Base-by-base conservation (phyloP, 192 early-diverging fungal genomes). In the Coemansia sp. region DNA sequence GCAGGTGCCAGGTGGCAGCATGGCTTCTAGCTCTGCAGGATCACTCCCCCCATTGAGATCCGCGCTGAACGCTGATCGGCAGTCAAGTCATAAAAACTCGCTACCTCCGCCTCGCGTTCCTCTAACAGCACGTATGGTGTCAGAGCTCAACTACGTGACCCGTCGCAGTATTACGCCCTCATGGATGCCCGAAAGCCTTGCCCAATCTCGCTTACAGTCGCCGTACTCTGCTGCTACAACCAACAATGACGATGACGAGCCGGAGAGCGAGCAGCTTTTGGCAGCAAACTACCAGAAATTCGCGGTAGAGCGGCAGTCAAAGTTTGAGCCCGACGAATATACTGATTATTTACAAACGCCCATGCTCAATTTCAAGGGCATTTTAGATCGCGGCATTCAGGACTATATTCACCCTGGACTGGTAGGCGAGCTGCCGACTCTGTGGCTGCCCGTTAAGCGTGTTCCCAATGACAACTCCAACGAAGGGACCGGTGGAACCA, bases 291-390 rank as follows among this genome's bases (percentile, higher is more conserved):
- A 78, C 64, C 74, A 78, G 55, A 45, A 69, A 6, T 71, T 57
- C 20, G 74, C 74, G 0, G 63, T 71, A 0, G 74, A 78, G 39
- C 63, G 63, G n/a, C 74, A 78, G 50, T 71, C 67, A 5, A 70
- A 40, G 8, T 70, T 78, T 49, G 68, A 53, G 35, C 51, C 74
- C 0, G 74, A 78, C 42, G 59, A 66, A 54, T 56, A 55, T 33
- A 91, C 87, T 0, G 87, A 91, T 56, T 91, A 86, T 52, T 62
- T 53, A 49, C 83, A 91, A 59, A 86, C 89, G 16, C 88, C 89
- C 11, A 91, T 91, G 87, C 83, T 86, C 0, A 68, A 88, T 19
- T 82, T 84, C 38, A 40, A 70, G 15, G 89, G 89, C n/a, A 79
- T 91, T 7, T 65, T 91, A 42, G 87, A 91, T 56, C 84, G 84